Conservation (phyloP, 2,329 filamentous ascomycete species). For the Exophiala alcalophila region DNA sequence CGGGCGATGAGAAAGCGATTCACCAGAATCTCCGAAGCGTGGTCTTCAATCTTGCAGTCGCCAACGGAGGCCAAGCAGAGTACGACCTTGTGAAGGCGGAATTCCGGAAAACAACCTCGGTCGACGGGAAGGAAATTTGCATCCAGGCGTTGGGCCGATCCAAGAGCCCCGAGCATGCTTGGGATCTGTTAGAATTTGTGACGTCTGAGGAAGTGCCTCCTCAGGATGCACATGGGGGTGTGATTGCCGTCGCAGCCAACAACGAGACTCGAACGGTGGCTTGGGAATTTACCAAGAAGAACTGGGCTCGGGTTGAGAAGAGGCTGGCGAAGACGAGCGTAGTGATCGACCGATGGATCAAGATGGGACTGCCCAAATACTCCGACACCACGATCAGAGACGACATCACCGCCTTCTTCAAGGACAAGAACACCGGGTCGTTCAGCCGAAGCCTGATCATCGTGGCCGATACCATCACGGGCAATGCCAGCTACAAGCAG, state of each 20-base stretch:
- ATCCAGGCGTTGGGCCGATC: slow-evolving; percentile 73
- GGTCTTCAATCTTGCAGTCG: slow-evolving; percentile 76
- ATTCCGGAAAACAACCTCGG: slow-evolving; percentile 75
- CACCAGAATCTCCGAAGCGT: slow-evolving; percentile 77
- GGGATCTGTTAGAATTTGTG: slow-evolving; percentile 66
- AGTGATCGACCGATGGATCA: slow-evolving; percentile 83
- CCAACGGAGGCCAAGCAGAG: slow-evolving; percentile 67
- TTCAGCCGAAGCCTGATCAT: slow-evolving; percentile 85
- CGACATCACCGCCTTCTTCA: slow-evolving; percentile 83
- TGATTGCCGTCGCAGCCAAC: slow-evolving; percentile 70
- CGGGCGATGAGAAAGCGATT: slow-evolving; percentile 66
- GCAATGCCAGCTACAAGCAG: slow-evolving; percentile 75
- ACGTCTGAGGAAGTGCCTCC: slow-evolving; percentile 80
- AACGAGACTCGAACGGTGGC: slow-evolving; percentile 67
- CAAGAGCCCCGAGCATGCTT: slow-evolving; percentile 65
- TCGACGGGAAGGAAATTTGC: slow-evolving; percentile 87
- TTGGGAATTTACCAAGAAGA: slow-evolving; percentile 81
- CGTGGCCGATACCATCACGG: slow-evolving; percentile 79
- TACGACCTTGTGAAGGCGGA: slow-evolving; percentile 77
- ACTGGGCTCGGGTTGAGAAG: slow-evolving; percentile 70
- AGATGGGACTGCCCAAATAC: slow-evolving; percentile 74
- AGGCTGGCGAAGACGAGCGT: slow-evolving; percentile 79
- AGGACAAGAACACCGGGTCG: slow-evolving; percentile 69
- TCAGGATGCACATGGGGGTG: slow-evolving; percentile 83
- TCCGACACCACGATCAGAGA: slow-evolving; percentile 64